Evolutionary conservation across 768 basidiomycete species (phyloP), one percentile per base, ranked within the genome.

Genomic region (Macrocybe gigantea): DNA sequence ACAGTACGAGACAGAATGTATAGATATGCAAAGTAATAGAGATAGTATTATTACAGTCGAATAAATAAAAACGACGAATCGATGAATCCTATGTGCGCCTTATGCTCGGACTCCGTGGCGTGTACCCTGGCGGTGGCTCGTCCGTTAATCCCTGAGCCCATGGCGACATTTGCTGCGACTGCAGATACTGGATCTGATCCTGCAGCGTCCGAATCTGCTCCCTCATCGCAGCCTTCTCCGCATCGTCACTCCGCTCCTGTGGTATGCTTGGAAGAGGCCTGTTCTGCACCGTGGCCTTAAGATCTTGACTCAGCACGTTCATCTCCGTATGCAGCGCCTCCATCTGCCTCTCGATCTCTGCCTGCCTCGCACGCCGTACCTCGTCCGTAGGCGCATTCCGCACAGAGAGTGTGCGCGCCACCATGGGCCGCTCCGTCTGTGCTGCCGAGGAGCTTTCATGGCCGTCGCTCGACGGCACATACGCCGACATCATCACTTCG

Each of bases 101-200:
- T 22, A 22, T 22, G 22, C 22, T 22, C 22, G 36, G 11, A 51
- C 29, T 22, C 31, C 37, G 34, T 1, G 44, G 9, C 11, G 47
- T 50, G 45, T 57, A 57, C 38, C 49, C 52, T 3, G 56, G 56
- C 12, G 53, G 56, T n/a, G 51, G 53, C 13, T 57, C 56, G 9
- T 57, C 48, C 38, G 53, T 49, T 11, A 50, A 35, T 10, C 50
- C 52, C 29, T 41, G 51, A n/a, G 49, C 51, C 51, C 52, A 48
- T 7, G 45, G 36, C 14, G 53, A 53, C 5, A 47, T 41, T 35
- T 44, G 47, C 34, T 55, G 54, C 13, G 40, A 14, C 46, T 49
- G 52, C 30, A 55, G 41, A 38, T 45, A 44, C 39, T 44, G 48
- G 30, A 55, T 52, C 33, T 55, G 47, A 34, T 44, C 45, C 11